phyloP scores from a whole-genome alignment of 768 basidiomycete genomes.

The Lactifluus piperatus region DNA sequence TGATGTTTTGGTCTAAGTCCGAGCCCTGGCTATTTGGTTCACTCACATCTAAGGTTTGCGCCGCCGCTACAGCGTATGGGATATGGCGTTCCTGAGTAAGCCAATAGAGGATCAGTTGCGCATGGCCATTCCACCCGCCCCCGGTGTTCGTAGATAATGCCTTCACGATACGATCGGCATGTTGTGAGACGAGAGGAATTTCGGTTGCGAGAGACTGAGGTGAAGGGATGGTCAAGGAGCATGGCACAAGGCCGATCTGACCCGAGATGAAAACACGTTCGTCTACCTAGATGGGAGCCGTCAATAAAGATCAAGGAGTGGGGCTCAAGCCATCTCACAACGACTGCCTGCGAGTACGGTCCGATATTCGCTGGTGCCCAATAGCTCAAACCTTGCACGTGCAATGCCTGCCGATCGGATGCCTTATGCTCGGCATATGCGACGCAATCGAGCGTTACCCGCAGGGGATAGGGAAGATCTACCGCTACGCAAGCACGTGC shows the following conservation, averaged over 20 bases:
- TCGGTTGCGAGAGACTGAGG: conserved; percentile 52
- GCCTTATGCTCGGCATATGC: conserved; percentile 44
- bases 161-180: conserved; percentile 57
- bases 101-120: conserved; percentile 69
- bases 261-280: conserved; percentile 85
- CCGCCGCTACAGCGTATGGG: conserved; percentile 33
- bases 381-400: conserved; percentile 94
- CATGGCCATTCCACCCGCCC: conserved; percentile 52
- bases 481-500: conserved; percentile 91
- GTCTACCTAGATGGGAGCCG: conserved; percentile 42
- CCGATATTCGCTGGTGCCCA: conserved; percentile 99
- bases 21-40: not conserved
- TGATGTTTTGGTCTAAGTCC: not conserved
- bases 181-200: conserved; percentile 70
- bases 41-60: conserved; percentile 21
- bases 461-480: conserved; percentile 47
- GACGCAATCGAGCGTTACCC: conserved; percentile 70
- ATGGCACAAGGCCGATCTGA: conserved; percentile 86
- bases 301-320: not conserved
- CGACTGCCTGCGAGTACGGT: conserved; percentile 91
- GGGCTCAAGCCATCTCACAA: conserved; percentile 38
- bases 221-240: conserved; percentile 56
- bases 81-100: conserved; percentile 37
- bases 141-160: conserved; percentile 49
- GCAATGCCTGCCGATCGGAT: conserved; percentile 60